phyloP scores from a whole-genome alignment of 2,329 filamentous ascomycete genomes.

The Xylaria hypoxylon region DNA sequence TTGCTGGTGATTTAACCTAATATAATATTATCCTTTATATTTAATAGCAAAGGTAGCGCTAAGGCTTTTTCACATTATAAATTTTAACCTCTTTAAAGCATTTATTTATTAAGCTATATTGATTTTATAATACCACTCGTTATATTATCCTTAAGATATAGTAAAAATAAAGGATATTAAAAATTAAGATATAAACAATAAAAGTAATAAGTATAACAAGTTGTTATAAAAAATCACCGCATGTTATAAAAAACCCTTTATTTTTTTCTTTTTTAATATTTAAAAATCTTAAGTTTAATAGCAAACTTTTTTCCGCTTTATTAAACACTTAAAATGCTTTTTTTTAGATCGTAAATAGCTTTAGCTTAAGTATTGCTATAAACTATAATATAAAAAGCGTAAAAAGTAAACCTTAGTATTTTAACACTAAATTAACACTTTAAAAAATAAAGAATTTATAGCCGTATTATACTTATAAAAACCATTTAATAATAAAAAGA shows the following conservation, averaged over 20 bases:
- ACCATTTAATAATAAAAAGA: neutral
- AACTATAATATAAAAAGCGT: neutral
- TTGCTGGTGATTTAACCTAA: too few species aligned
- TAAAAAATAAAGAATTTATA: neutral
- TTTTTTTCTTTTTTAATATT: too few species aligned
- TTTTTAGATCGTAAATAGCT: too few species aligned
- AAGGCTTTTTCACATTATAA: neutral
- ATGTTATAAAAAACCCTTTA: conserved; percentile 1
- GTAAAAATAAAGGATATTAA: neutral
- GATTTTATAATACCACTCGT: neutral
- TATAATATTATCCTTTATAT: too few species aligned
- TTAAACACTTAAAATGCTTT: too few species aligned
- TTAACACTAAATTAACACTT: neutral
- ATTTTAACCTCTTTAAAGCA: neutral
- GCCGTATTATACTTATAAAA: neutral
- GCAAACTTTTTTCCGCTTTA: too few species aligned
- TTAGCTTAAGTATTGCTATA: neutral
- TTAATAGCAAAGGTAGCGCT: neutral
- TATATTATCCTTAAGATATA: neutral
- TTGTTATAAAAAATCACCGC: neutral
- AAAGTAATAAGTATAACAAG: conserved; percentile 1
- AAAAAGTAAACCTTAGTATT: neutral
- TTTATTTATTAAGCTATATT: neutral
- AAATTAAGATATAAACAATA: neutral
- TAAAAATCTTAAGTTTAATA: too few species aligned